Conservation (phyloP, 2,329 filamentous ascomycete genomes). For the Penicillium sp. region DNA sequence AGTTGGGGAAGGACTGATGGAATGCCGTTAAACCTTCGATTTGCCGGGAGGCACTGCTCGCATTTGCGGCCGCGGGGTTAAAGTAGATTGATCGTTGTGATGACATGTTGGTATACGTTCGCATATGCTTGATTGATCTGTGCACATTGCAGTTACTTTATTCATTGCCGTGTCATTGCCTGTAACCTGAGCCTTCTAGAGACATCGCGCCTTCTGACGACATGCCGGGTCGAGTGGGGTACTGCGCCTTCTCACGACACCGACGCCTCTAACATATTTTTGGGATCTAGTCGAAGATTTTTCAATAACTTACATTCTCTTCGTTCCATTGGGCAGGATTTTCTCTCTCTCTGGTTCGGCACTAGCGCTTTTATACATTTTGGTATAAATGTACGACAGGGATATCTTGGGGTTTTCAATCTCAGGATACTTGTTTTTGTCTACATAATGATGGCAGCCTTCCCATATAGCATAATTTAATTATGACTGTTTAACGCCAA, state of each 20-base stretch:
- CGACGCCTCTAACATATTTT: not conserved
- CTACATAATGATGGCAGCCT: not conserved
- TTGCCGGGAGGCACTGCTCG: slow-evolving; percentile 11
- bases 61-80: slow-evolving; percentile 21
- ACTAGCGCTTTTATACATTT: not conserved
- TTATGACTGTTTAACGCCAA: not conserved
- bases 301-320: not conserved
- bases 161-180: not conserved
- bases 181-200: slow-evolving; percentile 1
- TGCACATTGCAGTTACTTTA: not conserved
- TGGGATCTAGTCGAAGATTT: not conserved
- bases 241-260: slow-evolving; percentile 2
- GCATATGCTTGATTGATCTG: not conserved
- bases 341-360: not conserved
- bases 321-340: not conserved
- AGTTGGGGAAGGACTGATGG: slow-evolving; percentile 58
- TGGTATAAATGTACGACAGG: not conserved
- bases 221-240: slow-evolving; percentile 10
- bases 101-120: slow-evolving; percentile 8
- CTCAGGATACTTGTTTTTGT: not conserved
- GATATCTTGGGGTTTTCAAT: not conserved
- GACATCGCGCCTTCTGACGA: slow-evolving; percentile 19
- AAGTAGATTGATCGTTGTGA: slow-evolving; percentile 27
- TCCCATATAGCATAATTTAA: not conserved
- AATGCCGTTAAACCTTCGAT: slow-evolving; percentile 40